phyloP scores from a whole-genome alignment of 2,329 filamentous ascomycete genomes.

The Gyromitra esculenta region DNA sequence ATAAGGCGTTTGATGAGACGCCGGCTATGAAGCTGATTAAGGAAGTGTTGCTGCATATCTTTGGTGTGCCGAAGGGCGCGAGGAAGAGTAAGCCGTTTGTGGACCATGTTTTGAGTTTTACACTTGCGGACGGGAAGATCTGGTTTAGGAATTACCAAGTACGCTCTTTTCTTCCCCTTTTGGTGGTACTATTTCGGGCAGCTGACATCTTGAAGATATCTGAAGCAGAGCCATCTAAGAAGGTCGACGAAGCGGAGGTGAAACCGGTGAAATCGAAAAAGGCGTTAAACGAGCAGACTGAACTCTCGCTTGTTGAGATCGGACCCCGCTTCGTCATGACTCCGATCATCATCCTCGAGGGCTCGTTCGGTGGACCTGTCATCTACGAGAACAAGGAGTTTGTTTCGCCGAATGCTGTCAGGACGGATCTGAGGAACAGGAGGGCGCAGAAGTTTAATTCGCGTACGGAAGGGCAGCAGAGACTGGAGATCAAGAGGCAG shows the following conservation, averaged over 20 bases:
- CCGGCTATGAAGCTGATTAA: constrained; percentile 85
- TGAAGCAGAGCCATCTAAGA: constrained; percentile 45
- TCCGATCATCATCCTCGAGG: constrained; percentile 93
- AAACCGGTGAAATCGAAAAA: constrained; percentile 59
- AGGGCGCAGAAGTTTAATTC: constrained; percentile 82
- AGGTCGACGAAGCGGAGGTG: constrained; percentile 27
- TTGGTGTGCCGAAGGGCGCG: constrained; percentile 88
- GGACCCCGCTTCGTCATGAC: constrained; percentile 92
- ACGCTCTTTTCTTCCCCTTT: constrained; percentile 60
- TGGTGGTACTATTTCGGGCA: too few relatives aligned
- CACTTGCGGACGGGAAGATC: constrained; percentile 88
- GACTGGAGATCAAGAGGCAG: constrained; percentile 77
- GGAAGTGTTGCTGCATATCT: constrained; percentile 87
- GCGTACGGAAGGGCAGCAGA: constrained; percentile 77
- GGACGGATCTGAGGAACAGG: constrained; percentile 78
- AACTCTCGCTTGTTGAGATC: constrained; percentile 88
- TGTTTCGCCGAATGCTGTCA: constrained; percentile 92
- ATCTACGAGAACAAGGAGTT: constrained; percentile 99
- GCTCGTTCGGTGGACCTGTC: constrained; percentile 92
- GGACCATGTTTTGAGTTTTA: constrained; percentile 94
- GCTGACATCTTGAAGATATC: constrained; percentile 31
- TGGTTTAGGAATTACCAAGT: constrained; percentile 97
- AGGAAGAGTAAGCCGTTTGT: constrained; percentile 94
- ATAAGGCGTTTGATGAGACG: constrained; percentile 81
- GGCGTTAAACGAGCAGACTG: constrained; percentile 70